Evolutionary conservation across 139 green algal genomes (phyloP).

Genomic region (Auxenochlorella pyrenoidosa): DNA sequence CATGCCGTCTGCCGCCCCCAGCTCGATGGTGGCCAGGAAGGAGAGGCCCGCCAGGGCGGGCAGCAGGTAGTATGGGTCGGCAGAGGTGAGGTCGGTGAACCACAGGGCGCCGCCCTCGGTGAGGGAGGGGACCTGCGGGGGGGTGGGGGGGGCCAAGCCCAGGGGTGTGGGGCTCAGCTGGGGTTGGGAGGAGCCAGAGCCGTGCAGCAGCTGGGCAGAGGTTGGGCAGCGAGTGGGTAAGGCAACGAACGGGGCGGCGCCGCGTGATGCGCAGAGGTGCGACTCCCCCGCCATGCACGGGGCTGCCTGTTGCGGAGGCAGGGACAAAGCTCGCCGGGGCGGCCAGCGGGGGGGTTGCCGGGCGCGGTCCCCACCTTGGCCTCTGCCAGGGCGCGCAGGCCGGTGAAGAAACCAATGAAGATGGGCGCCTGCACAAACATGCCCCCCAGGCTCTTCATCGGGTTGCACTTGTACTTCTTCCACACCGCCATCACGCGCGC

Average conservation of each 20-base stretch:
- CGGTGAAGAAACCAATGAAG: conserved; percentile 81
- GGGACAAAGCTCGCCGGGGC: no score
- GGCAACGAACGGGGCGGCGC: no score
- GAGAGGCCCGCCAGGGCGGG: conserved; percentile 71
- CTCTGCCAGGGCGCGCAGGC: conserved; percentile 56
- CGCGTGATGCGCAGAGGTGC: no score
- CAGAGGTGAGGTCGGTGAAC: conserved; percentile 87
- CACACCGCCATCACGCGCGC: conserved; percentile 55
- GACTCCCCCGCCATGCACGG: no score
- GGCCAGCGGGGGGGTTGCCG: no score
- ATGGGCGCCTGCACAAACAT: conserved; percentile 65
- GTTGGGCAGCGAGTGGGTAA: no score
- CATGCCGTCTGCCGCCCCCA: conserved; percentile 75
- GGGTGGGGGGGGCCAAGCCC: neutral
- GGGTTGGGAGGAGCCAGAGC: no score
- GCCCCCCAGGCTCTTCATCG: conserved; percentile 58
- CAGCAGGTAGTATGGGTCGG: conserved; percentile 83
- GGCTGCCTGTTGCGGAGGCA: no score
- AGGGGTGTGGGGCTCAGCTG: neutral
- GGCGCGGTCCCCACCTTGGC: conserved; percentile 39
- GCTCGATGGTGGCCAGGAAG: conserved; percentile 83
- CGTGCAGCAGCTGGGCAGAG: neutral
- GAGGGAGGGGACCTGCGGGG: conserved; percentile 73
- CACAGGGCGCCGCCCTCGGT: conserved; percentile 76
- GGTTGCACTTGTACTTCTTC: conserved; percentile 69